Evolutionary conservation across 768 basidiomycete species (phyloP).

Genomic region (Hortiboletus flavorubellus): DNA sequence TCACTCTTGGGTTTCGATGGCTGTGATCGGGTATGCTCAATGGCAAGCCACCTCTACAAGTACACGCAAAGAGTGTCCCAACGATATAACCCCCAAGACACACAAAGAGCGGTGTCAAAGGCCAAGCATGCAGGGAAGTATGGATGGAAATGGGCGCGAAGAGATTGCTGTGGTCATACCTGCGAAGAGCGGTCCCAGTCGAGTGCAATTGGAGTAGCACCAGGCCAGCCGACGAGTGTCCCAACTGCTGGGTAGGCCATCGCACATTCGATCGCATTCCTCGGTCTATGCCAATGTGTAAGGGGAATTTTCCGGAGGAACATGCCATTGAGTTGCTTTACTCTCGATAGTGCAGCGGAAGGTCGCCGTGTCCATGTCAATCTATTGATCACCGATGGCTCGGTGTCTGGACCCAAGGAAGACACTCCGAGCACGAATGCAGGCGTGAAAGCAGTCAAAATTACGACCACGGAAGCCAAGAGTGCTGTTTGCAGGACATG

Average conservation of each 20-base stretch:
- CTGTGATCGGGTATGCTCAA: constrained; percentile 34
- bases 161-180: constrained; percentile 43
- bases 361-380: constrained; percentile 67
- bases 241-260: constrained; percentile 79
- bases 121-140: neutral
- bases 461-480: constrained; percentile 63
- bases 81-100: constrained; percentile 65
- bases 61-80: constrained; percentile 55
- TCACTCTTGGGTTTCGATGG: constrained; percentile 21
- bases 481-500: constrained; percentile 59
- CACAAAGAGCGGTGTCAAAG: constrained; percentile 60
- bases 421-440: constrained; percentile 68
- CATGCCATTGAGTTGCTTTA: constrained; percentile 17
- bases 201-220: constrained; percentile 79
- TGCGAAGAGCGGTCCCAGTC: constrained; percentile 99
- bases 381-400: constrained; percentile 47
- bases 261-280: constrained; percentile 69
- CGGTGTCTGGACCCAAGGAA: constrained; percentile 38
- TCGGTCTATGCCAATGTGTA: constrained; percentile 41
- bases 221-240: constrained; percentile 68
- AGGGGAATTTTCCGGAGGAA: constrained; percentile 1
- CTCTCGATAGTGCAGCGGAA: constrained; percentile 80
- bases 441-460: constrained; percentile 64
- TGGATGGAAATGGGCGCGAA: neutral
- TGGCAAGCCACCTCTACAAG: constrained; percentile 41